phyloP scores from a whole-genome alignment of 805 yeast genomes.

The Ogataea paradorogensis region DNA sequence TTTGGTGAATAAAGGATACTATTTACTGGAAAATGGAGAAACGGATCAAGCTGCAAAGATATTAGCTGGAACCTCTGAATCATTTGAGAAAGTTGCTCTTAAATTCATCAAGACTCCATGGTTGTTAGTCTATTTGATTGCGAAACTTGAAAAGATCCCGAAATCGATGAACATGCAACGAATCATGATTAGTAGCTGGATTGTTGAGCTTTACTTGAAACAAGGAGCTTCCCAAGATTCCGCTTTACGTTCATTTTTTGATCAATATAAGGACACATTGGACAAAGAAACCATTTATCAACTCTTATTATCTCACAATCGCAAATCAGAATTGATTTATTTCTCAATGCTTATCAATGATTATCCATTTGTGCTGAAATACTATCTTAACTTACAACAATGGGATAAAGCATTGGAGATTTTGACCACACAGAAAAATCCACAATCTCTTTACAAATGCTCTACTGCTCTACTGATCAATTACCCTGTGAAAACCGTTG shows the following conservation, averaged over 20 bases:
- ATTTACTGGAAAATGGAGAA: constrained; percentile 33
- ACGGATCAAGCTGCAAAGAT: constrained; percentile 48
- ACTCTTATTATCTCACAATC: constrained; percentile 63
- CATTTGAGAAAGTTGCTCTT: constrained; percentile 69
- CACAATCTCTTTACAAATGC: constrained; percentile 55
- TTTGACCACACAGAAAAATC: constrained; percentile 46
- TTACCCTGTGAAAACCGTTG: constrained; percentile 66
- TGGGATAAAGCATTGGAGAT: constrained; percentile 73
- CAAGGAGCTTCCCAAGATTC: constrained; percentile 42
- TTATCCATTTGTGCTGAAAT: constrained; percentile 61
- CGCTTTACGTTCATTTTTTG: constrained; percentile 49
- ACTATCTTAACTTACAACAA: constrained; percentile 64
- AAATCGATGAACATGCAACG: constrained; percentile 40
- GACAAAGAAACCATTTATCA: constrained; percentile 72
- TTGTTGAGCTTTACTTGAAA: constrained; percentile 56
- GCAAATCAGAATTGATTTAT: constrained; percentile 57
- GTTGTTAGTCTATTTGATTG: constrained; percentile 43
- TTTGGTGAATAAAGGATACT: constrained; percentile 52
- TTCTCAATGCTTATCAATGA: constrained; percentile 71
- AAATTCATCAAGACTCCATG: constrained; percentile 46
- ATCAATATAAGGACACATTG: constrained; percentile 43
- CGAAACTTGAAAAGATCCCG: constrained; percentile 38
- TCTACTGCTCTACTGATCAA: constrained; percentile 68
- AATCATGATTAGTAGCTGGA: constrained; percentile 60
- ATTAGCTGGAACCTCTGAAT: constrained; percentile 60